Evolutionary conservation across 1,139 yeast genomes (phyloP).

Genomic region (Ogataea hybrid): DNA sequence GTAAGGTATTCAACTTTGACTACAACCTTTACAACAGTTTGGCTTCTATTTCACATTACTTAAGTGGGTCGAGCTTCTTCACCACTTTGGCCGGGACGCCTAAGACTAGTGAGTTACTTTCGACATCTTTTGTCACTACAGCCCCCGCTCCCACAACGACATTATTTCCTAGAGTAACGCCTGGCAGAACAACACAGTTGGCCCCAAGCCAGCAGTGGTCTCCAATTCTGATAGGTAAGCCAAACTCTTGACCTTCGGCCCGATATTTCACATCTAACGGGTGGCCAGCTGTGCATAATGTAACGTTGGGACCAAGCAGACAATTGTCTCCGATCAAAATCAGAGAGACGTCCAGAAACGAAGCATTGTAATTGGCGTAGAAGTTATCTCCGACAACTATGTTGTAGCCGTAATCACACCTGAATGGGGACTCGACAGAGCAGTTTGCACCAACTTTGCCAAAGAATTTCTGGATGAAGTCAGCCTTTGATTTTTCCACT

Average conservation of each 20-base stretch:
- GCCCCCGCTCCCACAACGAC: conserved; percentile 67
- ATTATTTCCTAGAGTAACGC: conserved; percentile 63
- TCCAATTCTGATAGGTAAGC: conserved; percentile 56
- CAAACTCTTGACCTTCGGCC: conserved; percentile 43
- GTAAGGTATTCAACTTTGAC: no score
- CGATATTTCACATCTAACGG: conserved; percentile 53
- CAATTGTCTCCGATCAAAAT: conserved; percentile 61
- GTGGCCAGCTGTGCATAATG: conserved; percentile 62
- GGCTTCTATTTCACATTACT: background rate
- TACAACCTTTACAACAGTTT: no score
- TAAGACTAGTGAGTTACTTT: conserved; percentile 50
- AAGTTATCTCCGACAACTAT: conserved; percentile 47
- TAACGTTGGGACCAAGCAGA: conserved; percentile 62
- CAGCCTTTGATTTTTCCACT: conserved; percentile 17
- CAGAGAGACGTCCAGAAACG: conserved; percentile 58
- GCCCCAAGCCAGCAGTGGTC: conserved; percentile 69
- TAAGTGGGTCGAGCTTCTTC: conserved; percentile 33
- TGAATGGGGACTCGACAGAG: conserved; percentile 41
- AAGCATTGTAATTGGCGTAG: conserved; percentile 55
- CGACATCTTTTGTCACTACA: conserved; percentile 53
- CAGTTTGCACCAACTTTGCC: conserved; percentile 32
- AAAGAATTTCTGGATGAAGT: conserved; percentile 28
- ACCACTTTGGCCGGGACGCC: conserved; percentile 62
- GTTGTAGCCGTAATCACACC: conserved; percentile 60
- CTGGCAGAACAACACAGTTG: conserved; percentile 54